These are phyloP conservation scores for Fusarium tjaetaba DNA, from an alignment of 2,329 filamentous ascomycete species.

Conservation along the genomic window DNA sequence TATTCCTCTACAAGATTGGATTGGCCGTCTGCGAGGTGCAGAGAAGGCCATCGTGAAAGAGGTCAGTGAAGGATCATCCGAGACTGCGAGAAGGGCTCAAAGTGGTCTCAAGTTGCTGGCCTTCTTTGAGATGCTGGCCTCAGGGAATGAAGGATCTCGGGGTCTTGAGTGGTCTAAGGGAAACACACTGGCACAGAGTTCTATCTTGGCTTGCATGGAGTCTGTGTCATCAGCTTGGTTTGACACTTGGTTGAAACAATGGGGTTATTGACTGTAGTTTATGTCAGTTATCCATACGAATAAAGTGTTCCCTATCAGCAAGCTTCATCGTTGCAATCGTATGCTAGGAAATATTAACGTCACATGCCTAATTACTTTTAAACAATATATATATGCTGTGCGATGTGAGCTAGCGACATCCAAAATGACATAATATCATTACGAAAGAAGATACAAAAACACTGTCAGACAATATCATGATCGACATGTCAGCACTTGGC, in stretches of 20 bases:
- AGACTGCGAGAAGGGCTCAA: background rate
- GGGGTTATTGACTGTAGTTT: background rate
- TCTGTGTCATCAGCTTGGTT: background rate
- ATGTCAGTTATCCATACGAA: rapidly evolving
- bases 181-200: background rate
- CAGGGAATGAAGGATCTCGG: background rate
- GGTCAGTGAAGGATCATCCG: background rate
- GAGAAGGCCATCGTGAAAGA: background rate
- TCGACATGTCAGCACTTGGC: background rate
- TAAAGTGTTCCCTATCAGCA: background rate
- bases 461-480: background rate
- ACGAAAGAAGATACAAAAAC: background rate
- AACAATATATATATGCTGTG: rapidly evolving
- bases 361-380: background rate
- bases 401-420: background rate
- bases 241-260: background rate
- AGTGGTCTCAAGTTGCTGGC: background rate
- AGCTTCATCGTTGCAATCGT: rapidly evolving
- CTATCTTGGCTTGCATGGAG: background rate
- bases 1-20: background rate
- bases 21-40: rapidly evolving
- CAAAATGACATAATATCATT: background rate
- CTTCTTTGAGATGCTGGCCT: background rate
- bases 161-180: background rate
- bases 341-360: background rate